Percentiles rank a stretch among this genome's conserved stretches.
Conservation (phyloP, 2,329 filamentous ascomycete species). For the Leptosphaerulina australis region DNA sequence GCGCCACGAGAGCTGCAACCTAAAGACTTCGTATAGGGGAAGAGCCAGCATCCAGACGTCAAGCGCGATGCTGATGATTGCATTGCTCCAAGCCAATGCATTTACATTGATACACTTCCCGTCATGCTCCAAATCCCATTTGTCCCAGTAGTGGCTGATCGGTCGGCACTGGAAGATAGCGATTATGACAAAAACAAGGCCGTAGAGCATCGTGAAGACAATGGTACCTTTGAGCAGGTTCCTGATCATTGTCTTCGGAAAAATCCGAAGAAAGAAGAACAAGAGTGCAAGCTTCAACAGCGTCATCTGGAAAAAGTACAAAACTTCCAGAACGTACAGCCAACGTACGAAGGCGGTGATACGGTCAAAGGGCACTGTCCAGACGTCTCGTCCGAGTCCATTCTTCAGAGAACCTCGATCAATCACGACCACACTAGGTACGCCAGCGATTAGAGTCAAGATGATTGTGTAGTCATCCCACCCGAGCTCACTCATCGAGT, state of each 20-base stretch:
- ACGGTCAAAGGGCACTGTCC: conserved; percentile 53
- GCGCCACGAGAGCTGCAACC: conserved; percentile 41
- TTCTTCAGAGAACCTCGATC: conserved; percentile 25
- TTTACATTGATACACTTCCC: conserved; percentile 47
- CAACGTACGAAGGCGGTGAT: conserved; percentile 53
- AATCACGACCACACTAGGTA: conserved; percentile 37
- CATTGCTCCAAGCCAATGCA: conserved; percentile 40
- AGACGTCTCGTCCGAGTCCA: conserved; percentile 60
- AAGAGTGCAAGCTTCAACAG: conserved; percentile 38
- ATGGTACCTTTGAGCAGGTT: conserved; percentile 28
- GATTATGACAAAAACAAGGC: conserved; percentile 25
- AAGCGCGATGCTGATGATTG: conserved; percentile 41
- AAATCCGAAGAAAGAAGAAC: conserved; percentile 39
- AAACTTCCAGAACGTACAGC: conserved; percentile 42
- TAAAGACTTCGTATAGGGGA: conserved; percentile 42
- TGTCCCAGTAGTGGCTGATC: conserved; percentile 42
- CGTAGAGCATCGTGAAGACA: conserved; percentile 33
- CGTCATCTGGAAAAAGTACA: conserved; percentile 43
- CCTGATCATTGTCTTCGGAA: conserved; percentile 28
- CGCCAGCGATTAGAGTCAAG: conserved; percentile 26
- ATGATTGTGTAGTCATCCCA: conserved; percentile 49
- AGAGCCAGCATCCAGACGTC: conserved; percentile 44
- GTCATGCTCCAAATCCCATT: conserved; percentile 33
- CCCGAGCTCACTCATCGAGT: conserved; percentile 44
- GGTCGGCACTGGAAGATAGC: conserved; percentile 44